These are phyloP conservation scores for Sporothrix euskadiensis DNA, from an alignment of 2,329 filamentous ascomycete species.

Conservation along the genomic window DNA sequence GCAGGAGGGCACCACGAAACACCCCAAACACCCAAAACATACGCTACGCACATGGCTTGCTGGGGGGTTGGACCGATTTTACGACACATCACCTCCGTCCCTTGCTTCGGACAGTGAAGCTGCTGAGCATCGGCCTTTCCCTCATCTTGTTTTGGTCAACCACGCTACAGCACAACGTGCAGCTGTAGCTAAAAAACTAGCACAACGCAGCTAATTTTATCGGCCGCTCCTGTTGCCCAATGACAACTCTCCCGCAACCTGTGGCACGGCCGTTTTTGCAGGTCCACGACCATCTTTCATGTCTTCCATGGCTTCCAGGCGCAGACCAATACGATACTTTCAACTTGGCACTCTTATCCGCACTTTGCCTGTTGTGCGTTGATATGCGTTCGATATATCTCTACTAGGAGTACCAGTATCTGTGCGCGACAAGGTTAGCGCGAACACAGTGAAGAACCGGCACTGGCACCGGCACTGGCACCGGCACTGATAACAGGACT, in stretches of 20 bases:
- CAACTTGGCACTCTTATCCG: not conserved
- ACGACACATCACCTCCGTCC: not conserved
- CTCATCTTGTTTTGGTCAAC: slow-evolving; percentile 15
- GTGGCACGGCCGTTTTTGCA: slow-evolving; percentile 10
- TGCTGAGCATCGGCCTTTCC: not conserved
- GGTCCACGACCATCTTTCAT: not conserved
- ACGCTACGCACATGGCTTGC: slow-evolving; percentile 2
- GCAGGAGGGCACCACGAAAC: not conserved
- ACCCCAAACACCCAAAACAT: not conserved
- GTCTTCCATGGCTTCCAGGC: slow-evolving; percentile 14
- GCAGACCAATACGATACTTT: not conserved
- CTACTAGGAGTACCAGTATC: not conserved
- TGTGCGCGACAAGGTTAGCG: not conserved
- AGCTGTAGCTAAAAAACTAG: slow-evolving; percentile 10
- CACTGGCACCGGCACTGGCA: not conserved
- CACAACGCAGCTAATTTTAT: slow-evolving; percentile 16
- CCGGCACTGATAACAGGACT: not conserved
- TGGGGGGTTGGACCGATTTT: not conserved
- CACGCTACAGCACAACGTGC: slow-evolving; percentile 9
- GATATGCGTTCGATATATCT: not conserved
- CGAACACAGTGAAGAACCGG: not conserved
- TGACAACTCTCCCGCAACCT: not conserved
- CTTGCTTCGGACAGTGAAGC: slow-evolving; percentile 2
- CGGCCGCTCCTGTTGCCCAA: slow-evolving; percentile 6
- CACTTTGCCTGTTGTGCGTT: not conserved